phyloP scores from a whole-genome alignment of 305 asterid genomes.

The Fraxinus ornus region DNA sequence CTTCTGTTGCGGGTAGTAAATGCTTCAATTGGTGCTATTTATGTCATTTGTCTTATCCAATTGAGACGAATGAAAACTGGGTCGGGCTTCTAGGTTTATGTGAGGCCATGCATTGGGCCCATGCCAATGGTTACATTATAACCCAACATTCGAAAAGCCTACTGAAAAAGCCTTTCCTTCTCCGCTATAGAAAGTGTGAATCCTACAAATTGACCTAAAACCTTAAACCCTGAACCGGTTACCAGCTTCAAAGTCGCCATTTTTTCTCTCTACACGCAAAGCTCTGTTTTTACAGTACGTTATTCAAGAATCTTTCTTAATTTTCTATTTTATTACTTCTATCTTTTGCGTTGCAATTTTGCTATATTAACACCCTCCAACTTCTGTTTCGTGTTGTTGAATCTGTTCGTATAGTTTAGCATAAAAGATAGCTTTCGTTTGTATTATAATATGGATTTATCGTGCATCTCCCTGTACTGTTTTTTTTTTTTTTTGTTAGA shows the following conservation, averaged over 20 bases:
- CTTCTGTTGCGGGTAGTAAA: not conserved
- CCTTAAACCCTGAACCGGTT: not conserved
- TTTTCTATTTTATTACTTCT: not conserved
- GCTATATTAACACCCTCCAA: not conserved
- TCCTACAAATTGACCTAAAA: not conserved
- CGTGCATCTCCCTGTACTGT: not conserved
- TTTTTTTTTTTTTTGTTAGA: not conserved
- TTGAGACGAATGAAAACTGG: not conserved
- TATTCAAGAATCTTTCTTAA: not conserved
- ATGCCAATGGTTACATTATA: not conserved
- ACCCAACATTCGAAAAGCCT: not conserved
- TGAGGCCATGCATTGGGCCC: not conserved
- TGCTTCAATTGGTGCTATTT: not conserved
- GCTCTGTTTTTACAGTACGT: not conserved
- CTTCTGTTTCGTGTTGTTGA: not conserved
- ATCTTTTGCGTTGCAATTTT: not conserved
- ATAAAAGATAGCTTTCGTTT: not conserved
- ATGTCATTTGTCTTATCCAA: not conserved
- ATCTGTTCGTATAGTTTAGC: not conserved
- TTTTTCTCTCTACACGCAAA: not conserved
- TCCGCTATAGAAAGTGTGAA: not conserved
- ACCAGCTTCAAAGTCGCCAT: not conserved
- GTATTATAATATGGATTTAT: not conserved
- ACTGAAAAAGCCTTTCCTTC: not conserved
- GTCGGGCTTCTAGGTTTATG: not conserved